Percentiles rank a stretch among this genome's conserved stretches.
Evolutionary conservation across 805 yeast genomes (phyloP).

Genomic region (Nematodospora valgi): DNA sequence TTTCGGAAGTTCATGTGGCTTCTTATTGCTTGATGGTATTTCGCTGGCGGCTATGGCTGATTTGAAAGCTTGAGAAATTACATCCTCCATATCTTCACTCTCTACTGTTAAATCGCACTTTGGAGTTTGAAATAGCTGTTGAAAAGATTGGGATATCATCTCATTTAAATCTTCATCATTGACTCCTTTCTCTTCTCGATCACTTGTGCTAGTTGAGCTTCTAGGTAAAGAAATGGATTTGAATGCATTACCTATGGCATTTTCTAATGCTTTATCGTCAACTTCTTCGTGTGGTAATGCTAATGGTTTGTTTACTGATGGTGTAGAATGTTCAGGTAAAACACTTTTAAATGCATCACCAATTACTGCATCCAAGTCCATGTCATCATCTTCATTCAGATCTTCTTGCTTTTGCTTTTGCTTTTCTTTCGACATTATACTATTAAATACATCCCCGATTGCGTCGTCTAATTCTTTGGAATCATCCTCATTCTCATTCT

Average conservation of each 20-base stretch:
- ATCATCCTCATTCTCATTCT: slow-evolving; percentile 18
- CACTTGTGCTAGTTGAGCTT: background rate
- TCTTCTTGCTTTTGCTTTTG: too few relatives aligned
- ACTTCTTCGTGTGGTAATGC: slow-evolving; percentile 7
- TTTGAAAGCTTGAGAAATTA: slow-evolving; percentile 27
- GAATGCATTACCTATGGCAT: slow-evolving; percentile 40
- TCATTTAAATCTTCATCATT: slow-evolving; percentile 18
- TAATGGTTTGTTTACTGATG: background rate
- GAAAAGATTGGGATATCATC: slow-evolving; percentile 20
- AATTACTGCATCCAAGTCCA: slow-evolving; percentile 24
- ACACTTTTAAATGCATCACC: slow-evolving; percentile 21
- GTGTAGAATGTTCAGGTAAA: background rate
- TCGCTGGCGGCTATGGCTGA: slow-evolving; percentile 12
- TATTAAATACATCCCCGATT: slow-evolving; percentile 23
- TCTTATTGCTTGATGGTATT: slow-evolving; percentile 14
- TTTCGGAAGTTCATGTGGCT: slow-evolving; percentile 2
- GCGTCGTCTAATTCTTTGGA: slow-evolving; percentile 22
- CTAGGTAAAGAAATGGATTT: slow-evolving; percentile 11
- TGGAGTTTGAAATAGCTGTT: slow-evolving; percentile 9
- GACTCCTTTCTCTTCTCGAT: slow-evolving; percentile 3
- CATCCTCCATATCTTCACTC: slow-evolving; percentile 21
- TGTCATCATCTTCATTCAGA: slow-evolving; percentile 19
- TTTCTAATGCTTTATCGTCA: slow-evolving; percentile 25
- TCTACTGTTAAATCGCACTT: background rate
- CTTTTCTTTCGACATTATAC: slow-evolving; percentile 1